Evolutionary conservation across 768 basidiomycete species (phyloP).

Genomic region (Naematelia encephala): DNA sequence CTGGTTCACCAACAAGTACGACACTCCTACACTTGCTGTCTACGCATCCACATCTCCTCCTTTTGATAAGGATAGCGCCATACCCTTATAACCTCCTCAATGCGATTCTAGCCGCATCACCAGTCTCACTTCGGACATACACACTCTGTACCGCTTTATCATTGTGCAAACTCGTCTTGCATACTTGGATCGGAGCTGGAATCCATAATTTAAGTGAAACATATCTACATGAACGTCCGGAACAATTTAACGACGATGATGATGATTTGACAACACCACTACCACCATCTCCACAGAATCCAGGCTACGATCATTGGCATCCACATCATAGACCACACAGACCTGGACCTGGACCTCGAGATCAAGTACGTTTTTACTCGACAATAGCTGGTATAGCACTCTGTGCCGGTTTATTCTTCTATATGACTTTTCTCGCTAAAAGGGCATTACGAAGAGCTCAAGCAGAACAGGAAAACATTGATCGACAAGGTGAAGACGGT

Average conservation of each 20-base stretch:
- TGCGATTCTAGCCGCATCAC: conserved; percentile 83
- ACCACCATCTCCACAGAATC: conserved; percentile 7
- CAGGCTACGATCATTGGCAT: conserved; percentile 5
- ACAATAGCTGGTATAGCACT: conserved; percentile 37
- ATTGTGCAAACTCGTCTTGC: conserved; percentile 83
- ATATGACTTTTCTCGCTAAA: conserved; percentile 38
- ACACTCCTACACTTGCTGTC: conserved; percentile 84
- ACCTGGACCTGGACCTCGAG: background rate
- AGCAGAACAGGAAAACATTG: conserved; percentile 23
- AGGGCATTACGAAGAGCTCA: conserved; percentile 35
- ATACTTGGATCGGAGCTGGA: conserved; percentile 71
- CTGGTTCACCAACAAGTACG: conserved; percentile 61
- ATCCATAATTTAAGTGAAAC: conserved; percentile 34
- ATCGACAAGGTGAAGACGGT: conserved; percentile 1
- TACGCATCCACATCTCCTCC: conserved; percentile 77
- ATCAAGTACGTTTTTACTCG: conserved; percentile 20
- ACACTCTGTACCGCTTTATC: conserved; percentile 77
- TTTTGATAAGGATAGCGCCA: conserved; percentile 74
- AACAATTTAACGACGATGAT: too few relatives aligned
- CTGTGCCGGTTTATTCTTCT: conserved; percentile 38
- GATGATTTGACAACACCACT: background rate
- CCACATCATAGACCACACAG: background rate
- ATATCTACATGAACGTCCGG: conserved; percentile 10
- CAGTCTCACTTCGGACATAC: conserved; percentile 60
- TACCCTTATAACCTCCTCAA: conserved; percentile 78